Base-by-base conservation (phyloP, 2,329 filamentous ascomycete genomes). In the Paraconiothyrium sp. region DNA sequence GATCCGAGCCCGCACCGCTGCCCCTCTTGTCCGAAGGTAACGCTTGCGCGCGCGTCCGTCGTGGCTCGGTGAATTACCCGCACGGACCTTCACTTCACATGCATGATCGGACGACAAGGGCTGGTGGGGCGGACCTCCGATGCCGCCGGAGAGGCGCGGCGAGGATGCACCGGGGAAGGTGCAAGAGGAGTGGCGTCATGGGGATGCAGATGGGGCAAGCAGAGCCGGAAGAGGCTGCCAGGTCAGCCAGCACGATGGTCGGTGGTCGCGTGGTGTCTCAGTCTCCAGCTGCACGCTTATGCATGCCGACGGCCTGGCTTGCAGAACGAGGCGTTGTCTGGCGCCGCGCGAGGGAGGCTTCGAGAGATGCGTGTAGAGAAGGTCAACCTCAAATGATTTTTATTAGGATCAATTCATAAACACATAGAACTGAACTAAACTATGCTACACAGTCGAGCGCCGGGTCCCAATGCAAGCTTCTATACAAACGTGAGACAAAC, bases 401-500 rank as follows among this genome's bases (percentile, higher is more conserved):
- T 50, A 14, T 16, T 20, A 20, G 22, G 30, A 34, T 35, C 30
- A 20, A 50, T 50, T 35, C 11, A 20, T 49, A 35, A 34, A 50
- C 14, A 41, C 39, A 20, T 41, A 9, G 39, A 41, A 41, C 39
- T n/a, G 14, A 20, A 41, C 48, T 50, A 20, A 20, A 50, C 14
- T 50, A 20, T 50, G 30, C 14, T 34, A 50, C 32, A 50, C 7
- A 50, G 30, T 35, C 11, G n/a, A 22, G 48, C 48, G 48, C 48
- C 48, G 32, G 48, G 30, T 50, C 30, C 48, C 48, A 50, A 50
- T 50, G 48, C 48, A 50, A 35, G 20, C 49, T 39, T 52, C 35
- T 52, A 52, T 41, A 24, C 49, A 27, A 41, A 41, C 34, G 49
- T 24, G 22, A n/a, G 34, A 52, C 10, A 52, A 39, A 52, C 34